Percentiles rank a stretch among this genome's conserved stretches.
Conservation (phyloP, 768 basidiomycete genomes). For the Suillus cothurnatus region DNA sequence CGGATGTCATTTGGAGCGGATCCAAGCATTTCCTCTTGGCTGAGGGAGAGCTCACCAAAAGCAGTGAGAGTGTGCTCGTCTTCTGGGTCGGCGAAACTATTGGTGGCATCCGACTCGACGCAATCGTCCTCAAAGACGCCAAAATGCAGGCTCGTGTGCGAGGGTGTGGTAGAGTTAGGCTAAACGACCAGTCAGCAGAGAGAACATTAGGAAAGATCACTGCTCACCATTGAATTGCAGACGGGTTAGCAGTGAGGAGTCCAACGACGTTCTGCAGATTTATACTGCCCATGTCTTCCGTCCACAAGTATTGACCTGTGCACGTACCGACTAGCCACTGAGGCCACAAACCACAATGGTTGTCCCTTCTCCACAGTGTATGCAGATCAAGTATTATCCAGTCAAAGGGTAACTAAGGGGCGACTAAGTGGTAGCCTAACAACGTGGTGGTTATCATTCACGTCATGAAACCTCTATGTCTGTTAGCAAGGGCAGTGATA, state of each 20-base stretch:
- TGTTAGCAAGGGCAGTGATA: background rate
- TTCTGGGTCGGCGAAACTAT: slow-evolving; percentile 18
- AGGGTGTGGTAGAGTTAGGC: background rate
- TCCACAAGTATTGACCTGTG: background rate
- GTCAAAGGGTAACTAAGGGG: background rate
- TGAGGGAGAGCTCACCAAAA: slow-evolving; percentile 49
- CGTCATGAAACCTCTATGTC: background rate
- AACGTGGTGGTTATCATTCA: background rate
- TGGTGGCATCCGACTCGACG: background rate
- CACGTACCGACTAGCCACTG: background rate
- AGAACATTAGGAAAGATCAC: background rate
- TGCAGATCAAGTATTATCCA: background rate
- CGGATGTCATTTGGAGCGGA: slow-evolving; percentile 6
- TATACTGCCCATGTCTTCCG: background rate
- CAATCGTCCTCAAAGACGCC: background rate
- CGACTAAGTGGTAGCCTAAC: no score
- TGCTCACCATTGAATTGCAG: background rate
- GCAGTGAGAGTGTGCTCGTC: slow-evolving; percentile 44
- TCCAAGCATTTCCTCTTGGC: slow-evolving; percentile 39
- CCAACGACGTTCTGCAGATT: background rate
- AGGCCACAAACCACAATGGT: background rate
- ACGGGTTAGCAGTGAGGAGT: background rate
- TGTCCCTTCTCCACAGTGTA: background rate
- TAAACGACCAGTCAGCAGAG: background rate
- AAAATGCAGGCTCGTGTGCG: background rate